Evolutionary conservation across 148 eudicot species (phyloP).

Genomic region (Rhododendron vialii): DNA sequence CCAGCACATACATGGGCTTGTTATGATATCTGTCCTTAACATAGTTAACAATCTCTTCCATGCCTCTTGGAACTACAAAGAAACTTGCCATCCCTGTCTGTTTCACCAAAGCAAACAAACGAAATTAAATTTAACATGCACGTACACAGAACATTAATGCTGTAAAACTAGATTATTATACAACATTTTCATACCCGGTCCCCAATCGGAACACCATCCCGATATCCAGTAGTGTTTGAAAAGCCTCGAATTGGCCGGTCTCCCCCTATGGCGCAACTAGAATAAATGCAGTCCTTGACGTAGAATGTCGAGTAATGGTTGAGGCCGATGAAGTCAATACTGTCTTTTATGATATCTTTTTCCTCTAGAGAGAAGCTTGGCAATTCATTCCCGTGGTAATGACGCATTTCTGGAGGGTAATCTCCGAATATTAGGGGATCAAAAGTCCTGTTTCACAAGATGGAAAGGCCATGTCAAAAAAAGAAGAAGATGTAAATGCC

Average conservation of each 20-base stretch:
- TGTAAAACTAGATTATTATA: neutral
- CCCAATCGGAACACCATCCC: slow-evolving; percentile 60
- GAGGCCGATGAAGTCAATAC: slow-evolving; percentile 73
- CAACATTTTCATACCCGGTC: slow-evolving; percentile 34
- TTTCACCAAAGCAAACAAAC: neutral
- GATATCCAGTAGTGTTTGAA: slow-evolving; percentile 20
- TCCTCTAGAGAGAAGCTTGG: slow-evolving; percentile 61
- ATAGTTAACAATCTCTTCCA: slow-evolving; percentile 50
- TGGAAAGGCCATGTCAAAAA: too few relatives aligned
- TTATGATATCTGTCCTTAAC: slow-evolving; percentile 43
- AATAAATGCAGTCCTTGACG: slow-evolving; percentile 56
- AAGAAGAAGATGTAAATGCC: neutral
- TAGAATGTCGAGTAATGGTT: slow-evolving; percentile 71
- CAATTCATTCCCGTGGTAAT: slow-evolving; percentile 36
- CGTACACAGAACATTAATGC: neutral
- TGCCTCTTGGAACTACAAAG: slow-evolving; percentile 63
- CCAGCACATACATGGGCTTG: slow-evolving; percentile 54
- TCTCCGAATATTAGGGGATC: slow-evolving; percentile 79
- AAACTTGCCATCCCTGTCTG: slow-evolving; percentile 47
- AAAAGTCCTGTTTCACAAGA: slow-evolving; percentile 35
- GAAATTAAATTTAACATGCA: neutral
- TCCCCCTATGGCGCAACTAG: slow-evolving; percentile 23
- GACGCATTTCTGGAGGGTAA: slow-evolving; percentile 66
- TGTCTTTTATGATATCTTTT: slow-evolving; percentile 38
- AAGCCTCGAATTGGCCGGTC: slow-evolving; percentile 57